These are phyloP conservation scores for Scheffersomyces lignicola DNA, from an alignment of 1,139 yeast genomes.

Conservation along the genomic window DNA sequence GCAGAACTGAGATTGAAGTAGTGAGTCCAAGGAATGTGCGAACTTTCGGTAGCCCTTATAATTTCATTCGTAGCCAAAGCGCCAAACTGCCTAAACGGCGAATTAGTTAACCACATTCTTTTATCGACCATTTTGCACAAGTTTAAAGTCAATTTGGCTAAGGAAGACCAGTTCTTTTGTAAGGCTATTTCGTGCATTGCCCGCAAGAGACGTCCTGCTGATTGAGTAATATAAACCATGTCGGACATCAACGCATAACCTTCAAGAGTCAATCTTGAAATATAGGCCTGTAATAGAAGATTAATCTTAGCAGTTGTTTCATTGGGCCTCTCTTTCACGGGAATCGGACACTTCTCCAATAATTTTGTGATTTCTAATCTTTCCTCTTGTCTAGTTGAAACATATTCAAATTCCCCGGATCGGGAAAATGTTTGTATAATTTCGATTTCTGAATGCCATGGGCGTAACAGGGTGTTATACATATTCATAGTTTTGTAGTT, in stretches of 20 bases:
- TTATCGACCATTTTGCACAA: slow-evolving; percentile 79
- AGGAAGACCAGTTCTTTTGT: slow-evolving; percentile 68
- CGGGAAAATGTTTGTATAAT: slow-evolving; percentile 71
- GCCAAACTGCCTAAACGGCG: slow-evolving; percentile 84
- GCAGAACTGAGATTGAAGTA: slow-evolving; percentile 70
- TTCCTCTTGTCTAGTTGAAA: slow-evolving; percentile 88
- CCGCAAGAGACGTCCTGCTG: slow-evolving; percentile 84
- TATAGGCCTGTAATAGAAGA: slow-evolving; percentile 78
- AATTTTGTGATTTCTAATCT: slow-evolving; percentile 71
- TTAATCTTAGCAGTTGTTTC: slow-evolving; percentile 82
- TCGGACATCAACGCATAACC: slow-evolving; percentile 94
- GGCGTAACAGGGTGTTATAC: slow-evolving; percentile 62
- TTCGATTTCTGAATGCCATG: slow-evolving; percentile 71
- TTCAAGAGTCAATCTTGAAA: slow-evolving; percentile 70
- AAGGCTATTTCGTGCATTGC: slow-evolving; percentile 83
- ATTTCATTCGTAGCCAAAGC: slow-evolving; percentile 65
- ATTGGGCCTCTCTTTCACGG: slow-evolving; percentile 69
- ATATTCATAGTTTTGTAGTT: slow-evolving; percentile 65
- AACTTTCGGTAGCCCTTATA: slow-evolving; percentile 72
- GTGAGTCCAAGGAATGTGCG: slow-evolving; percentile 80
- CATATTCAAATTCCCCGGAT: slow-evolving; percentile 82
- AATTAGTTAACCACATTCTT: slow-evolving; percentile 79
- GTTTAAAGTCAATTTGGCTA: slow-evolving; percentile 59
- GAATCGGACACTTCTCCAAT: slow-evolving; percentile 78
- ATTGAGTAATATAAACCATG: slow-evolving; percentile 90